phyloP scores from a whole-genome alignment of 345 rosid species.

The Iberis pinnata region DNA sequence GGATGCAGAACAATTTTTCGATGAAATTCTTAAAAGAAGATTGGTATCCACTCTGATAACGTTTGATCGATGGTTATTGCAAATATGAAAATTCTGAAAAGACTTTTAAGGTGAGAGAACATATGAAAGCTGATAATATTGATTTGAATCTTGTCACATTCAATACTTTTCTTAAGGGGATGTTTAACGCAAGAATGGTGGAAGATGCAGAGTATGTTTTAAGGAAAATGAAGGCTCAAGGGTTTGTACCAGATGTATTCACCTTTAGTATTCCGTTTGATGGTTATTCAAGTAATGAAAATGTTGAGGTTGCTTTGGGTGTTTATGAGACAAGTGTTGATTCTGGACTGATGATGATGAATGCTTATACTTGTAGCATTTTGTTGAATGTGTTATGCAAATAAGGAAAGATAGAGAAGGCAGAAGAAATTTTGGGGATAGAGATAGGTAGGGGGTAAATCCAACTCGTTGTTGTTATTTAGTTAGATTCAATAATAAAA shows the following conservation, averaged over 20 bases:
- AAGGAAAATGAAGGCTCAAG: not conserved
- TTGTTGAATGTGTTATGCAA: constrained; percentile 31
- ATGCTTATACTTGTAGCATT: constrained; percentile 8
- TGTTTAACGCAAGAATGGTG: not conserved
- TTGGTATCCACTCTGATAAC: not conserved
- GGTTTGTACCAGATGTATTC: not conserved
- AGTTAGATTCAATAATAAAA: not conserved
- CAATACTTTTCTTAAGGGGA: not conserved
- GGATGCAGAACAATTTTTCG: not conserved
- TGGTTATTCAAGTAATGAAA: constrained; percentile 31
- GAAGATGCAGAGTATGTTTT: not conserved
- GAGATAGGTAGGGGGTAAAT: constrained; percentile 42
- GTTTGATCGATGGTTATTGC: not conserved
- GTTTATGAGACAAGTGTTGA: constrained; percentile 37
- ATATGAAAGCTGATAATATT: not conserved
- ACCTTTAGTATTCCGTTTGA: not conserved
- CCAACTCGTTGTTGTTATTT: no score
- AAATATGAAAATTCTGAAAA: not conserved
- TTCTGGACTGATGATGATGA: constrained; percentile 45
- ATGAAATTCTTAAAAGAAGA: not conserved
- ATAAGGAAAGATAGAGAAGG: constrained; percentile 55
- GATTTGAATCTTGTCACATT: not conserved
- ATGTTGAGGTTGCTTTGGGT: constrained; percentile 36
- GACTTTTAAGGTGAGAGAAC: not conserved
- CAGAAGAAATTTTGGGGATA: constrained; percentile 47